These are phyloP conservation scores for Termitomyces titanicus DNA, from an alignment of 768 basidiomycete genomes.

Conservation along the genomic window DNA sequence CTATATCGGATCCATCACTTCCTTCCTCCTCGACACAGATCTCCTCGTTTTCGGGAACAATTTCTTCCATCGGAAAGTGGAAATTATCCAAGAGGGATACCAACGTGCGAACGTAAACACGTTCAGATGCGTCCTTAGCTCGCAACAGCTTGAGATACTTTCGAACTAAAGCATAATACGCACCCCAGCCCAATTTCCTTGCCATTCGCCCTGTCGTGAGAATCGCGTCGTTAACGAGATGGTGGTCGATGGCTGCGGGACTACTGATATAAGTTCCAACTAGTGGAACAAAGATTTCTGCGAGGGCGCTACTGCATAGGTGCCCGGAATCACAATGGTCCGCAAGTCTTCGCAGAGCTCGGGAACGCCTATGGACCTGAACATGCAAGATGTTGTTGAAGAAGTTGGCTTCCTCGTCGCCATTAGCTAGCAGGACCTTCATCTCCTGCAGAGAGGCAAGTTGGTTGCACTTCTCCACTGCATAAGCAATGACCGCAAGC, in stretches of 20 bases:
- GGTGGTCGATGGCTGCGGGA: constrained; percentile 67
- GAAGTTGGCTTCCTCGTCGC: constrained; percentile 93
- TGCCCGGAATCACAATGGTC: constrained; percentile 68
- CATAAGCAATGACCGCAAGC: constrained; percentile 72
- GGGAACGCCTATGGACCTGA: constrained; percentile 83
- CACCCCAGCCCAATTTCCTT: constrained; percentile 74
- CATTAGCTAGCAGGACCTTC: constrained; percentile 73
- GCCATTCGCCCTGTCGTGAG: constrained; percentile 74
- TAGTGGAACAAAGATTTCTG: constrained; percentile 85
- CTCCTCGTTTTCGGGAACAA: constrained; percentile 30
- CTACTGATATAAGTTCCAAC: constrained; percentile 76
- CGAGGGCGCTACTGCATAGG: constrained; percentile 65
- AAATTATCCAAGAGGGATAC: constrained; percentile 87
- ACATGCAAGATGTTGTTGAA: constrained; percentile 96
- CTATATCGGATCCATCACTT: constrained; percentile 17
- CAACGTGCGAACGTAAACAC: constrained; percentile 79
- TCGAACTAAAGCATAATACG: constrained; percentile 77
- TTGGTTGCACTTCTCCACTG: constrained; percentile 59
- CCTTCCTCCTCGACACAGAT: constrained; percentile 31
- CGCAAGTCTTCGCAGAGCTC: constrained; percentile 82
- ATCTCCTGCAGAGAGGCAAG: constrained; percentile 72
- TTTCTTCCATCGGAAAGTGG: constrained; percentile 81
- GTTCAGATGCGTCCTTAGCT: constrained; percentile 68
- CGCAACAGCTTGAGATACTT: constrained; percentile 72
- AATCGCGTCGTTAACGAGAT: constrained; percentile 89